Base-by-base conservation (phyloP, 441 rosid species). In the Brassica hybrid region DNA sequence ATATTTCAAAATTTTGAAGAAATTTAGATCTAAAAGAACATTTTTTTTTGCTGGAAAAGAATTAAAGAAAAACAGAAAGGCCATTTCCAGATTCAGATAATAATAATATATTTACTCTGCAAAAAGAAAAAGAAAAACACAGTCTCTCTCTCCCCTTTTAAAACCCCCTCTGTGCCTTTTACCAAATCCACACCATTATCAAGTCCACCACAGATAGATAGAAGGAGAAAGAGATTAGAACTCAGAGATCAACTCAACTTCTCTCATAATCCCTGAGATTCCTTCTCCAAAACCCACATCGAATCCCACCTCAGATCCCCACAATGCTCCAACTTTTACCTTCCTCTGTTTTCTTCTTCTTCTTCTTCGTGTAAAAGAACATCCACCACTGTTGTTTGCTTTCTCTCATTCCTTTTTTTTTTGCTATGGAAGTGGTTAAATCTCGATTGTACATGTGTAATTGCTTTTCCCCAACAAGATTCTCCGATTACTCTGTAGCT, bases 371-470 rank as follows among this genome's bases (percentile, higher is more conserved):
- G 56, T 80, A 71, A 25, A 27, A 54, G 21, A 16, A 6, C 63
- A 69, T 75, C 64, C 70, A 38, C 21, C 21, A 16, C 50, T 21
- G 6, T 18, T 67, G 48, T 27, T n/a, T 5, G 7, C 5, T 41
- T 11, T 25, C 36, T 25, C 77, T 69, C 69, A 64, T 43, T 50
- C 58, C 2, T 43, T 79, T n/a, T 69, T 54, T 50, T 69, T 43
- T 43, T 80, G 81, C 72, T 80, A 88, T 88, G 89, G 89, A 85
- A 80, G 68, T 84, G 70, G 80, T 83, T 83, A 79, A 83, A 81
- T 85, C 83, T 81, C 83, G 83, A 74, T 67, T 74, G 23, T 54
- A 77, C 56, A 38, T 60, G 14, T 50, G 71, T 34, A 69, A 73
- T 80, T 80, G 69, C 52, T 74, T 27, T 64, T 77, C 74, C 77